Base-by-base conservation (phyloP, 306 rosid species). In the Lathyrus oleraceus region DNA sequence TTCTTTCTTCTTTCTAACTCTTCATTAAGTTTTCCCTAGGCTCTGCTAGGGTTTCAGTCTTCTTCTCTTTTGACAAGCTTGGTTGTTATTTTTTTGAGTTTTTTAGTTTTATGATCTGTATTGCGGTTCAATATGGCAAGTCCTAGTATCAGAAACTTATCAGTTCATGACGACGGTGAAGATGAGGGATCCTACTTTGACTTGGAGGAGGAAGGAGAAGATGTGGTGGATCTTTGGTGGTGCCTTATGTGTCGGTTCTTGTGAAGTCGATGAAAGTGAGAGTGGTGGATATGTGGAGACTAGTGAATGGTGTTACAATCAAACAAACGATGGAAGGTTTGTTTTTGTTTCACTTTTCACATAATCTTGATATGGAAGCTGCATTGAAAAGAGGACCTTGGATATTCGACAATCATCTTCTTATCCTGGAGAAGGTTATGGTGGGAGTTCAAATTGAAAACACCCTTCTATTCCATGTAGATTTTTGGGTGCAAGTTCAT, bases 141-240 rank as follows among this genome's bases (percentile, higher is more conserved):
- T 1, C 25, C 25, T 1, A 23, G 2, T 23, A 23, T 23, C 2
- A 2, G 2, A 1, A 23, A 23, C 2, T 2, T 23, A 1, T 28
- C 32, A 0, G 5, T 28, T 1, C 4, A 4, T 1, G 32, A 28
- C 3, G 32, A 28, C 0, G 32, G 32, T 0, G 32, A 28, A 0
- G 49, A 44, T 0, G 49, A 44, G 13, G 5, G 49, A 0, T 14
- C 13, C 0, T 4, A 16, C 3, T 44, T 44, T 2, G 17, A 44
- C 3, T 1, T 44, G 0, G 7, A 12, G 0, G 51, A 44, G 1
- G 51, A 12, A 0, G 8, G 17, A 2, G 15, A 2, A 0, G 13
- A 14, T 0, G 15, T 11, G 5, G 2, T 3, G 0, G 15, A 44
- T 13, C 8, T 44, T 0, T 0, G 5, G 0, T 1, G 4, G 7